These are phyloP conservation scores for Adansonia digitata DNA, from an alignment of 345 rosid genomes.

Conservation along the genomic window DNA sequence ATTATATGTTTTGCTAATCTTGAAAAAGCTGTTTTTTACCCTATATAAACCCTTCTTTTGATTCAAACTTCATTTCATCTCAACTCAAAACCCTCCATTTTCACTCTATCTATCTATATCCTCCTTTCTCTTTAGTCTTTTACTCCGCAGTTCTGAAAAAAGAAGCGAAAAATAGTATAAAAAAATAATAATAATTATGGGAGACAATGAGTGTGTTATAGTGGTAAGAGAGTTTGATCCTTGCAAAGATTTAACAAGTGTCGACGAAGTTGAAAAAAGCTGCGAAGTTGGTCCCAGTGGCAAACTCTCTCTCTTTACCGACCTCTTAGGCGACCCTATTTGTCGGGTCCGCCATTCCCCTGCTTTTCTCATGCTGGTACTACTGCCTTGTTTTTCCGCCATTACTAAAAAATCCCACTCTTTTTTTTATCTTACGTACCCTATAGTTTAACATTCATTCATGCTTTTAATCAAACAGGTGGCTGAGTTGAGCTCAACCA, in stretches of 20 bases:
- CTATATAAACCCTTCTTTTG: neutral
- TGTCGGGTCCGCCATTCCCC: too few species aligned
- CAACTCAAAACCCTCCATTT: neutral
- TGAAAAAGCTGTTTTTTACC: constrained; percentile 18
- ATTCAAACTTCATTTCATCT: neutral
- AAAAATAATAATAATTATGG: constrained; percentile 9
- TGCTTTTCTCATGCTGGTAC: constrained; percentile 94
- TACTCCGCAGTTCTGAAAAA: neutral
- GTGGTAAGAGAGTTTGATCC: constrained; percentile 71
- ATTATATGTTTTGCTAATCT: constrained; percentile 12
- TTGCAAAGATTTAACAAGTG: constrained; percentile 43
- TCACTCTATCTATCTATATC: neutral
- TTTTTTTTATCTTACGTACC: neutral
- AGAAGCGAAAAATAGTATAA: neutral
- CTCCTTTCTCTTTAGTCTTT: neutral
- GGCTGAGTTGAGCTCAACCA: constrained; percentile 59
- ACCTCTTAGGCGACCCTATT: too few species aligned
- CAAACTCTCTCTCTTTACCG: too few species aligned
- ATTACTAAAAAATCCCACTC: neutral
- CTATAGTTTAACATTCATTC: neutral
- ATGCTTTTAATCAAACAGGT: constrained; percentile 39
- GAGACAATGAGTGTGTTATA: constrained; percentile 25
- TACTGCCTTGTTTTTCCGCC: too few species aligned
- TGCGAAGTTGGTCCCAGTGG: too few species aligned
- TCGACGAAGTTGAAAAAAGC: constrained; percentile 70